Conservation (phyloP, 1,139 yeast species). For the Zygoascus meyerae region DNA sequence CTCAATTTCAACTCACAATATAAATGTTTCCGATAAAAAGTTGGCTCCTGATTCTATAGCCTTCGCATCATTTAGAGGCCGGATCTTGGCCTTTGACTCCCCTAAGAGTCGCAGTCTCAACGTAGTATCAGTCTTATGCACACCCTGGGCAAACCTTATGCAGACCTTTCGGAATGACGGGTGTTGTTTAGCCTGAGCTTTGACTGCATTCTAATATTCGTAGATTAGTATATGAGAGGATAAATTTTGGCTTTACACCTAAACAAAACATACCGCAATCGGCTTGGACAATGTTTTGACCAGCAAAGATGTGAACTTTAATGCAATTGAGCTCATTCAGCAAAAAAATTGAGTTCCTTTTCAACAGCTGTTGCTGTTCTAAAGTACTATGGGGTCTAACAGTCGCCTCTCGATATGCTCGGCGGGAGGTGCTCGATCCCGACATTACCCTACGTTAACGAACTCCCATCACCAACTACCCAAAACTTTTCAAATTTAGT, state of each 20-base stretch:
- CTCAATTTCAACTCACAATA: conserved; percentile 45
- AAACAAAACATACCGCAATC: conserved; percentile 45
- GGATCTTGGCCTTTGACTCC: conserved; percentile 47
- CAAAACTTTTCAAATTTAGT: conserved; percentile 1
- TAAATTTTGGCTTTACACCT: not conserved
- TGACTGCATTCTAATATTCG: conserved; percentile 50
- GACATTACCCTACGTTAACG: no score
- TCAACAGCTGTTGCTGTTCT: no score
- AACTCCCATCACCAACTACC: not conserved
- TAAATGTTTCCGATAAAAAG: conserved; percentile 68
- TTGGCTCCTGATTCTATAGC: conserved; percentile 84
- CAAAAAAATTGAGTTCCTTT: no score
- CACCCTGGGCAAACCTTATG: conserved; percentile 63
- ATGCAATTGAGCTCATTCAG: conserved; percentile 47
- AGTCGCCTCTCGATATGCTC: no score
- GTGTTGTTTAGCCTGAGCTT: conserved; percentile 72
- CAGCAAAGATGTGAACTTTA: conserved; percentile 68
- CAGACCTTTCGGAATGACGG: conserved; percentile 58
- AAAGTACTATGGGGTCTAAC: no score
- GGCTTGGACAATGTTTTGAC: conserved; percentile 81
- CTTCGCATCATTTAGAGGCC: conserved; percentile 78
- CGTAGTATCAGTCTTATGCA: conserved; percentile 62
- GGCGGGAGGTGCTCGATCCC: no score
- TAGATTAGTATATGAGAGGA: conserved; percentile 6
- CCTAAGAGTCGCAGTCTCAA: conserved; percentile 63